Conservation (phyloP, 805 yeast species). For the Candida khao-thaluensis region DNA sequence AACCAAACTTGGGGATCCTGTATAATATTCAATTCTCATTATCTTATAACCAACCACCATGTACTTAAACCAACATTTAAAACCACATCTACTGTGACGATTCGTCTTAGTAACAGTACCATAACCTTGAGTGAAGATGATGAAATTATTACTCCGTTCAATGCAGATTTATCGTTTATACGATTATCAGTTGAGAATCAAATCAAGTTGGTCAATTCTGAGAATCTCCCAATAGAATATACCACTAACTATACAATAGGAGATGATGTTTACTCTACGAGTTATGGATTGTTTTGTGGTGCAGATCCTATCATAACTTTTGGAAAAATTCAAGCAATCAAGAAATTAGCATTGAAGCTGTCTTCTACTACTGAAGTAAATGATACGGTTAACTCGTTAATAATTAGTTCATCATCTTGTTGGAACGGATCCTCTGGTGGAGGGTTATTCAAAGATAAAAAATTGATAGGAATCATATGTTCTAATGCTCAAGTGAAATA, state of each 20-base stretch:
- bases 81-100: constrained; percentile 5
- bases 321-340: constrained; percentile 29
- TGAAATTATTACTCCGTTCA: constrained; percentile 28
- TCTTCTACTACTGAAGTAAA: not conserved
- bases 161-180: constrained; percentile 40
- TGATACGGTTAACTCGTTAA: constrained; percentile 14
- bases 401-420: constrained; percentile 42
- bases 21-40: constrained; percentile 27
- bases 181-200: constrained; percentile 18
- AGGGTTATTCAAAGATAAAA: constrained; percentile 31
- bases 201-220: constrained; percentile 6
- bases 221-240: constrained; percentile 9
- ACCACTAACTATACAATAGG: constrained; percentile 14
- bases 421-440: constrained; percentile 57
- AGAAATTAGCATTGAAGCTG: not conserved
- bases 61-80: constrained; percentile 27
- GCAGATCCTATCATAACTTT: constrained; percentile 30
- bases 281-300: constrained; percentile 42
- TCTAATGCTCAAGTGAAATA: constrained; percentile 41
- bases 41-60: constrained; percentile 43
- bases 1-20: constrained; percentile 44
- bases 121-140: constrained; percentile 17
- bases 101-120: constrained; percentile 3
- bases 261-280: constrained; percentile 29
- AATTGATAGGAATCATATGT: constrained; percentile 42